Conservation (phyloP, 139 green algal species). For the Haematococcus sp. region DNA sequence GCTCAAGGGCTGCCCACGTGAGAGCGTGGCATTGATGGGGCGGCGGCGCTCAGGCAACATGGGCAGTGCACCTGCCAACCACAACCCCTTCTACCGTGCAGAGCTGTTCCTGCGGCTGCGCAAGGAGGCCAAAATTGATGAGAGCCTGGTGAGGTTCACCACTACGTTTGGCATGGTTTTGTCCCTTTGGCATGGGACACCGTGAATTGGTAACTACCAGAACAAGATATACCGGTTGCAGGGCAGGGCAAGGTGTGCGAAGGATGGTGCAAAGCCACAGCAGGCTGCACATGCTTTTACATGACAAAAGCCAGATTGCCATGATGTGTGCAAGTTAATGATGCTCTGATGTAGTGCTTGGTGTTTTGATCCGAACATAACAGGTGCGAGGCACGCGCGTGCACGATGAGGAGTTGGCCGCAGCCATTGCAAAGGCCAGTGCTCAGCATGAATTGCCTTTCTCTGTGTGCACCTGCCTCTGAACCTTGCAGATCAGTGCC, state of each 20-base stretch:
- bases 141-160: not conserved
- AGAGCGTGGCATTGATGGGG: conserved; percentile 39
- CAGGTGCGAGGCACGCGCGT: not conserved
- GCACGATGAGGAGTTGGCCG: conserved; percentile 35
- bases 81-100: conserved; percentile 29
- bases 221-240: not conserved
- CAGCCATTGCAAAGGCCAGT: conserved; percentile 21
- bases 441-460: no score
- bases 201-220: not conserved
- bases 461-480: not conserved
- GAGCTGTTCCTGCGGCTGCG: conserved; percentile 14
- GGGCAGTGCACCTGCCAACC: conserved; percentile 12
- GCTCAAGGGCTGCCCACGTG: conserved; percentile 38
- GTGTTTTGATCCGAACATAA: not conserved
- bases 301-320: not conserved
- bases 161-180: no score
- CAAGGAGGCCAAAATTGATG: conserved; percentile 11
- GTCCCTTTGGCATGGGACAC: not conserved
- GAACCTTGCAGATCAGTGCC: no score
- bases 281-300: not conserved
- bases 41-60: conserved; percentile 44
- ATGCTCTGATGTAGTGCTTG: not conserved
- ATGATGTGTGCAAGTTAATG: not conserved
- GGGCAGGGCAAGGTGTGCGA: not conserved
- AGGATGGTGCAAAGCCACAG: not conserved